phyloP scores from a whole-genome alignment of 225 moss, liverwort and hornwort genomes.

The Pleurozium schreberi region DNA sequence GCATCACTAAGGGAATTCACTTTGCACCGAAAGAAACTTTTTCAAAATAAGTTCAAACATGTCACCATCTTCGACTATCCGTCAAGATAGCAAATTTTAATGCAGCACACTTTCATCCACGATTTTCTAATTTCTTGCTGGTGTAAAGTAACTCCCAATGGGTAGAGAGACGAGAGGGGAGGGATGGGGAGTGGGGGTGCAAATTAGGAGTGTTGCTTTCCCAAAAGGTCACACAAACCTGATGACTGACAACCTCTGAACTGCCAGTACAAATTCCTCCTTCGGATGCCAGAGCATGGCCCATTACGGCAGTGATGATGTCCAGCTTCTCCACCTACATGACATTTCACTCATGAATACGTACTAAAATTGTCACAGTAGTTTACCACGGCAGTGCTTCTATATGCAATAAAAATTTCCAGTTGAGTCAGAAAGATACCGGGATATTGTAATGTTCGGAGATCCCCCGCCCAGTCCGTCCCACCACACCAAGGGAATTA shows the following conservation, averaged over 20 bases:
- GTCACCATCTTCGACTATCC: background rate
- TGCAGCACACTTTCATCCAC: background rate
- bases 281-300: constrained; percentile 80
- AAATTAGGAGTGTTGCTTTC: background rate
- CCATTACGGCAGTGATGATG: constrained; percentile 89
- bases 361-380: background rate
- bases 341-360: background rate
- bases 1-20: background rate
- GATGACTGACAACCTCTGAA: constrained; percentile 89
- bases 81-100: background rate
- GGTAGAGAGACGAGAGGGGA: background rate
- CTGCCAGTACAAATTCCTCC: constrained; percentile 97
- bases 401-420: background rate
- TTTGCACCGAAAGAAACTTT: background rate
- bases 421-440: constrained; percentile 20
- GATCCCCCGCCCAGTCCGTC: constrained; percentile 79
- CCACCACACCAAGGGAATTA: constrained; percentile 84
- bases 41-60: background rate
- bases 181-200: background rate
- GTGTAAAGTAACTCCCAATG: background rate
- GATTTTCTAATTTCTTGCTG: background rate
- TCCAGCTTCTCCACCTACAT: constrained; percentile 78
- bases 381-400: background rate
- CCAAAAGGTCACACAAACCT: constrained; percentile 40
- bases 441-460: constrained; percentile 78